Conservation (phyloP, 768 basidiomycete species). For the Lactarius hengduanensis region DNA sequence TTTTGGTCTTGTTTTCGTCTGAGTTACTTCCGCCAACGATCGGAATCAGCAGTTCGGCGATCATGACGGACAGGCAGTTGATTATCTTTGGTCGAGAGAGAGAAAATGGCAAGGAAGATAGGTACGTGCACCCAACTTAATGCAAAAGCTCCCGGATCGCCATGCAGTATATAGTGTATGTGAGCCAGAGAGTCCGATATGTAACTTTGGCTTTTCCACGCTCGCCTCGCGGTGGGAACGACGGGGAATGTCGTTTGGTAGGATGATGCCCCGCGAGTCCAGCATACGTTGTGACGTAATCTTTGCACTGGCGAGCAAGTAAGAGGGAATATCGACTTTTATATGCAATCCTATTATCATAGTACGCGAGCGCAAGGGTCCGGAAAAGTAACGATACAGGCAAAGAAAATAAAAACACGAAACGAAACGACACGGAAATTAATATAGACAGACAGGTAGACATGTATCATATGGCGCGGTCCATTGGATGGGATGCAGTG, state of each 20-base stretch:
- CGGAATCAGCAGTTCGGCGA: background rate
- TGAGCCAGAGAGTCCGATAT: background rate
- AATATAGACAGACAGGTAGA: background rate
- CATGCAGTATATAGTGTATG: background rate
- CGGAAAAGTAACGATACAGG: background rate
- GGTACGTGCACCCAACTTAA: too few species aligned
- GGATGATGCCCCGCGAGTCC: background rate
- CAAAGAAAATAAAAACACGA: background rate
- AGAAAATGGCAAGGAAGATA: background rate
- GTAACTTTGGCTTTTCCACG: background rate
- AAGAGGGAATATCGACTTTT: background rate
- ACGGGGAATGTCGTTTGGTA: background rate
- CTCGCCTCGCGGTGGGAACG: constrained; percentile 1
- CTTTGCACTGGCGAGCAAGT: background rate
- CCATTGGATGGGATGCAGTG: too few species aligned
- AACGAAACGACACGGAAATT: background rate
- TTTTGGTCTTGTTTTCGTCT: too few species aligned
- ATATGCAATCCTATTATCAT: background rate
- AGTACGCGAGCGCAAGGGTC: background rate
- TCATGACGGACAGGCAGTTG: background rate
- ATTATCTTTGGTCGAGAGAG: background rate
- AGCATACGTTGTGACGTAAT: background rate
- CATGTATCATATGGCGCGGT: background rate
- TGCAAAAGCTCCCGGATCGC: background rate
- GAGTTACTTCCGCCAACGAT: background rate